Evolutionary conservation across 2,329 filamentous ascomycete species (phyloP).

Genomic region (Cladorrhinum sp.): DNA sequence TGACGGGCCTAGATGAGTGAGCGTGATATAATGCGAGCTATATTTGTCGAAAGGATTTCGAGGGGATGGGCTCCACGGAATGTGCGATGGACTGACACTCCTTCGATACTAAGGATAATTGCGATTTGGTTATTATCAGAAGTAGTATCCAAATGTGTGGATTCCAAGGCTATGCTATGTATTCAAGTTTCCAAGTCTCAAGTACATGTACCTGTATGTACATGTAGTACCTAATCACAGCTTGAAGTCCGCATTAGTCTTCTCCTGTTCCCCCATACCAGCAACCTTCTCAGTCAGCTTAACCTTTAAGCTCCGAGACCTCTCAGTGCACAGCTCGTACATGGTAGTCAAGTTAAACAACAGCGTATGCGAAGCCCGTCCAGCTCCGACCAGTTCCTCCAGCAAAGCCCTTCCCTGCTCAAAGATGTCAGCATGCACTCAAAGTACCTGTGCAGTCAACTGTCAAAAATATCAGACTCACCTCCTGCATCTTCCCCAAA

Average conservation of each 20-base stretch:
- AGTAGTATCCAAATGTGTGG: too few species aligned
- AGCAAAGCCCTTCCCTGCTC: conserved; percentile 62
- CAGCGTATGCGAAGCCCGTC: conserved; percentile 70
- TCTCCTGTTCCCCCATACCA: conserved; percentile 57
- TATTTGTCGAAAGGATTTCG: too few species aligned
- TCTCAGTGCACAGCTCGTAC: conserved; percentile 87
- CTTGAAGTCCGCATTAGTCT: conserved; percentile 72
- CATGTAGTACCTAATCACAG: conserved; percentile 42
- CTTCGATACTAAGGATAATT: too few species aligned
- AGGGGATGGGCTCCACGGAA: too few species aligned
- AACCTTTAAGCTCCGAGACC: conserved; percentile 66
- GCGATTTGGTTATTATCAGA: too few species aligned
- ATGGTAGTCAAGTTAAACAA: conserved; percentile 88
- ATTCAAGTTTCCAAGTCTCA: too few species aligned
- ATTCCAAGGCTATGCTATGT: too few species aligned
- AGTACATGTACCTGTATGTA: too few species aligned
- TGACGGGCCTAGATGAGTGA: too few species aligned
- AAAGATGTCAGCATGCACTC: conserved; percentile 25
- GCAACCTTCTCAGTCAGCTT: conserved; percentile 69
- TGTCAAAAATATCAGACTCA: conserved; percentile 12
- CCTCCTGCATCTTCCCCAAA: conserved; percentile 67
- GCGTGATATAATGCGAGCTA: too few species aligned
- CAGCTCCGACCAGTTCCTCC: conserved; percentile 60
- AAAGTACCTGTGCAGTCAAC: neutral
- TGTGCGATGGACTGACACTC: too few species aligned